Evolutionary conservation across 192 early-diverging fungal genomes (phyloP).

Genomic region (Gorgonomyces haynaldii): DNA sequence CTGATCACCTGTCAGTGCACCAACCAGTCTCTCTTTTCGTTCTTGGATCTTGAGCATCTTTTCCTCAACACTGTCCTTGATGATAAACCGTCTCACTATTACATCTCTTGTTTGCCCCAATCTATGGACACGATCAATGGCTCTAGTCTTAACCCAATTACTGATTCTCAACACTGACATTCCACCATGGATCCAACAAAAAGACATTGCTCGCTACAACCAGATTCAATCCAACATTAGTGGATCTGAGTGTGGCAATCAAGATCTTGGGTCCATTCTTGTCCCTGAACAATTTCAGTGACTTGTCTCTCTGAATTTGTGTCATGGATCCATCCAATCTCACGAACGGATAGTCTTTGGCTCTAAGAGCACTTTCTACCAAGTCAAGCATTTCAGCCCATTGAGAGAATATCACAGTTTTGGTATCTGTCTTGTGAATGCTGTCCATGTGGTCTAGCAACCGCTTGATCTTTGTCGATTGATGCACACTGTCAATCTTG

Average conservation of each 20-base stretch:
- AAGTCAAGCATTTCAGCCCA: constrained; percentile 60
- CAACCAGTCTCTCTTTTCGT: constrained; percentile 53
- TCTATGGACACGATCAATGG: constrained; percentile 35
- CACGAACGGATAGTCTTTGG: constrained; percentile 45
- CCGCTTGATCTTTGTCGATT: constrained; percentile 20
- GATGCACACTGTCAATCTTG: background rate
- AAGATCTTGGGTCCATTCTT: constrained; percentile 30
- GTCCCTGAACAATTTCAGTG: constrained; percentile 47
- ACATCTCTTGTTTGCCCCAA: constrained; percentile 34
- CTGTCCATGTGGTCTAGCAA: constrained; percentile 10
- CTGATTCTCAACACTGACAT: constrained; percentile 28
- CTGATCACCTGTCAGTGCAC: constrained; percentile 6
- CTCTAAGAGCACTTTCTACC: constrained; percentile 40
- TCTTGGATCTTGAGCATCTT: constrained; percentile 71
- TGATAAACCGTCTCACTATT: constrained; percentile 22
- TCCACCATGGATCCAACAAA: constrained; percentile 47
- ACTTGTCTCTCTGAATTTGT: constrained; percentile 39
- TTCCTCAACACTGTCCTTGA: constrained; percentile 64
- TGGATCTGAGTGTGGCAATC: constrained; percentile 21
- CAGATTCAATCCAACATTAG: constrained; percentile 38
- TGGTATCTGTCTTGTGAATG: constrained; percentile 9
- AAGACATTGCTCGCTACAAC: constrained; percentile 18
- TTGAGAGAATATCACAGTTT: constrained; percentile 30
- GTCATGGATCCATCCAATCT: constrained; percentile 73
- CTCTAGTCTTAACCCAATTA: too few relatives aligned